Evolutionary conservation across 805 yeast species (phyloP).

Genomic region (Wickerhamomyces kurtzmanii): DNA sequence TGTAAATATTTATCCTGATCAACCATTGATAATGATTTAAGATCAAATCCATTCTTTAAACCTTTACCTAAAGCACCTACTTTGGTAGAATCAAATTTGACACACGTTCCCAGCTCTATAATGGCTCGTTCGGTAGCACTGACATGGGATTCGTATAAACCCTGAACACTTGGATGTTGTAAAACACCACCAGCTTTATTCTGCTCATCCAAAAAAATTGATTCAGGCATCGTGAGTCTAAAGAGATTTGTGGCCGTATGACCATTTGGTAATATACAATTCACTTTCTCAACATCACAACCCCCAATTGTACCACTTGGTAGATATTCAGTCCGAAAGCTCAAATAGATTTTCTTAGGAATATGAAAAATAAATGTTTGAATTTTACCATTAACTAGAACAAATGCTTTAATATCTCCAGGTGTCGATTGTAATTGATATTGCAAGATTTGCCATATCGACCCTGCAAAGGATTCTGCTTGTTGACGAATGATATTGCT

Average conservation of each 20-base stretch:
- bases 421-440: conserved; percentile 47
- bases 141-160: conserved; percentile 71
- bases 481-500: conserved; percentile 65
- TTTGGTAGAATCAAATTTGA: conserved; percentile 56
- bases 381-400: conserved; percentile 57
- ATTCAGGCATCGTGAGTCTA: conserved; percentile 62
- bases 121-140: conserved; percentile 62
- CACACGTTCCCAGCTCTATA: conserved; percentile 67
- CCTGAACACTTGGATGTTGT: conserved; percentile 49
- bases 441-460: conserved; percentile 82
- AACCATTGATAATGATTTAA: conserved; percentile 38
- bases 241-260: conserved; percentile 41
- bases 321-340: conserved; percentile 40
- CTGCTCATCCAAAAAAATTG: conserved; percentile 43
- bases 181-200: conserved; percentile 52
- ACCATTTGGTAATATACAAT: conserved; percentile 65
- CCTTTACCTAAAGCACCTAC: conserved; percentile 86
- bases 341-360: conserved; percentile 65
- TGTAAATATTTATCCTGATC: conserved; percentile 45
- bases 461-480: conserved; percentile 68
- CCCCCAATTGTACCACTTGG: conserved; percentile 33
- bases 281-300: conserved; percentile 48
- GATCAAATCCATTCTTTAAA: conserved; percentile 73
- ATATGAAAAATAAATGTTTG: conserved; percentile 67
- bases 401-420: conserved; percentile 74